Evolutionary conservation across 768 basidiomycete species (phyloP), one percentile per base, ranked within the genome.

Genomic region (Trametes sanguinea): DNA sequence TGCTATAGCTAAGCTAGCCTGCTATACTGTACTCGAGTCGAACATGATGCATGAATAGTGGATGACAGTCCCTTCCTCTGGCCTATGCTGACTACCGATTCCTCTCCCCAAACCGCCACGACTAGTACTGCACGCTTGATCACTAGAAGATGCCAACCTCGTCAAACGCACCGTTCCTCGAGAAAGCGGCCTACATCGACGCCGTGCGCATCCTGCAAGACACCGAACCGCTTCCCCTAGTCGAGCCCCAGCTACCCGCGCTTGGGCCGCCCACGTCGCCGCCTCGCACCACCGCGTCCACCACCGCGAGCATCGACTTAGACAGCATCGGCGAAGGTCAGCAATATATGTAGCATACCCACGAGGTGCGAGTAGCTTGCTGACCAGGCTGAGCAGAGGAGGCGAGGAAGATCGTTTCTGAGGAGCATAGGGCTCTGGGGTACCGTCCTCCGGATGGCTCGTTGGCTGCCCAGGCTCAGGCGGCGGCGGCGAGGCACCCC

Each of bases 401-500:
- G 50, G 74, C 74, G 17, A 64, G 71, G 33, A 74, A 68, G 51
- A 54, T 75, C 51, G 71, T 73, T 71, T 75, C 73, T 1, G 68
- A 69, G 27, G 75, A 76, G 51, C 75, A 76, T 67, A 74, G 72
- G 46, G 74, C 73, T 0, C 66, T 77, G 22, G 76, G 75, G 3
- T 76, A 73, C 60, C 70, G 73, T 1, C 76, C 76, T 2, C 74
- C 75, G 4, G 65, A 68, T 9, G 75, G 74, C 30, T 76, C 73
- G 4, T 71, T 76, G 33, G 76, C 76, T 6, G 73, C 76, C 3
- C 63, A 75, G 22, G 76, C 75, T 2, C 76, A 77, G 57, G 56
- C 71, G 4, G 73, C 70, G 4, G 74, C 76, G 5, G 70, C 75
- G 1, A 71, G 71, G 48, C 74, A 76, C 54, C 73, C 71, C 1